Evolutionary conservation across 306 rosid genomes (phyloP).

Genomic region (Clitoria ternatea): DNA sequence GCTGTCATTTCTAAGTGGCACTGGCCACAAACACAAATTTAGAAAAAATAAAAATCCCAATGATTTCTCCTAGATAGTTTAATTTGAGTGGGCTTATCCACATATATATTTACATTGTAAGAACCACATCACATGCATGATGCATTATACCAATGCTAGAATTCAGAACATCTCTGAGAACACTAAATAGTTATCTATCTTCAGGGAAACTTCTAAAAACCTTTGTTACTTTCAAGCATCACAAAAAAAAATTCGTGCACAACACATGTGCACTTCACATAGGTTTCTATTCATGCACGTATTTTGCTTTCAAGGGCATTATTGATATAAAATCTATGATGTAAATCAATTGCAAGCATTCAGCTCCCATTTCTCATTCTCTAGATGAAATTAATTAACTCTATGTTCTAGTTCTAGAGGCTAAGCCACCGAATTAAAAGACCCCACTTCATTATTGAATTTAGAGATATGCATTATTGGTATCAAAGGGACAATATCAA

Average conservation of each 20-base stretch:
- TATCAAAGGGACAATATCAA: slow-evolving; percentile 14
- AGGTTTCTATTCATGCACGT: neutral
- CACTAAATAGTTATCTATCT: neutral
- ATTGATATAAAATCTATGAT: slow-evolving; percentile 17
- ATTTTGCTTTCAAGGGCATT: neutral
- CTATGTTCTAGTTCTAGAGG: slow-evolving; percentile 16
- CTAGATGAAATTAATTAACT: neutral
- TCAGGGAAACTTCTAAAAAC: neutral
- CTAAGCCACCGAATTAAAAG: neutral
- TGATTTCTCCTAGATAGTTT: neutral
- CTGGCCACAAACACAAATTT: neutral
- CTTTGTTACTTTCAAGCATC: neutral
- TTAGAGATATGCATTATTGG: slow-evolving; percentile 29
- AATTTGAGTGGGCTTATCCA: neutral
- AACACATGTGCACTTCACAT: neutral
- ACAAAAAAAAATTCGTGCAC: neutral
- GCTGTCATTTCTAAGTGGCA: neutral
- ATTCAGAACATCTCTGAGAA: neutral
- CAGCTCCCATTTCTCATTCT: slow-evolving; percentile 19
- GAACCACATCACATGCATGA: neutral
- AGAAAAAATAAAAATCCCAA: neutral
- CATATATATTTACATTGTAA: neutral
- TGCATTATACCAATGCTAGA: neutral
- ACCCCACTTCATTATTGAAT: slow-evolving; percentile 31
- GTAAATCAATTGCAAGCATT: slow-evolving; percentile 12